Evolutionary conservation across 2,329 filamentous ascomycete genomes (phyloP).

Genomic region (Fusarium solani-melongenae): DNA sequence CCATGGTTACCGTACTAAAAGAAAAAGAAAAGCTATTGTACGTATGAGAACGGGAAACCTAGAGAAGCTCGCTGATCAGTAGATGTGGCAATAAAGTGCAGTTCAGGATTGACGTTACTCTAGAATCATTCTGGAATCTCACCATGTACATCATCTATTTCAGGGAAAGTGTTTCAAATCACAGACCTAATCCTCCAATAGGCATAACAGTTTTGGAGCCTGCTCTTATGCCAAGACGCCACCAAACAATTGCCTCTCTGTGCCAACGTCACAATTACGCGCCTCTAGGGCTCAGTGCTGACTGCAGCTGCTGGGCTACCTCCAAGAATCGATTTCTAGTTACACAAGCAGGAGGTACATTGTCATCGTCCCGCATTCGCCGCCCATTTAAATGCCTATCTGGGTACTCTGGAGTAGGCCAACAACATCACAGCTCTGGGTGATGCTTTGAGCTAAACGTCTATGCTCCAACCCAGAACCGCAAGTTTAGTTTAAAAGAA

Average conservation of each 20-base stretch:
- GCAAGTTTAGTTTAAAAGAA: too few species aligned
- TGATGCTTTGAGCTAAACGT: not conserved
- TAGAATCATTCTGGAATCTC: not conserved
- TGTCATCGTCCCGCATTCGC: not conserved
- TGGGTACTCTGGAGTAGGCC: not conserved
- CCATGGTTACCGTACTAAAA: too few species aligned
- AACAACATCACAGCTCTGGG: not conserved
- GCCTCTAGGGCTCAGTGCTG: not conserved
- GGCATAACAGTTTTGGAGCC: not conserved
- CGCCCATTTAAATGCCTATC: too few species aligned
- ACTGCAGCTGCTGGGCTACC: not conserved
- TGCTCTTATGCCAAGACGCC: not conserved
- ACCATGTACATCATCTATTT: not conserved
- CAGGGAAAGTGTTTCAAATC: not conserved
- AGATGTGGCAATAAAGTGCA: not conserved
- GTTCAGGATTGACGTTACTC: not conserved
- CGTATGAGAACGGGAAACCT: not conserved
- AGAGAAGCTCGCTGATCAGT: not conserved
- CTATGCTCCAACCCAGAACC: not conserved
- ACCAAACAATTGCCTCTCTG: not conserved
- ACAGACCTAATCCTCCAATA: not conserved
- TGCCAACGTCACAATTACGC: not conserved
- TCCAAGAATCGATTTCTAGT: not conserved
- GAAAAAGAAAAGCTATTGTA: too few species aligned
- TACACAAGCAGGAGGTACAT: not conserved